A percentile compares a stretch with the other conserved stretches of the same genome.
These are phyloP conservation scores for Pleurotus tuoliensis DNA, from an alignment of 768 basidiomycete genomes.

Conservation along the genomic window DNA sequence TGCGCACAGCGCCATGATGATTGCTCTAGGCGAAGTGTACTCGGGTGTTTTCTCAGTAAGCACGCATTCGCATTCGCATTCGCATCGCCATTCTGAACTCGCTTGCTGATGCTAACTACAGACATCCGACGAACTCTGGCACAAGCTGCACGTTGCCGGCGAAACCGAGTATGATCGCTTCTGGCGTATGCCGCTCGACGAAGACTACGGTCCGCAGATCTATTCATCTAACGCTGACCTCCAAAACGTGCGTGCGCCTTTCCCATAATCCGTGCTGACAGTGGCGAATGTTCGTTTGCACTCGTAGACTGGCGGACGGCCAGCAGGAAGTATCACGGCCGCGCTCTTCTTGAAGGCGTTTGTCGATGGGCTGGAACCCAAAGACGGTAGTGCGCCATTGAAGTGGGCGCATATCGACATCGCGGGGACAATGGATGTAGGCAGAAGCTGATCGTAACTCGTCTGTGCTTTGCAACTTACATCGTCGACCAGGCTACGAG, in stretches of 20 bases:
- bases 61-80: conserved; percentile 3
- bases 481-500: conserved; percentile 31
- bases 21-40: conserved; percentile 73
- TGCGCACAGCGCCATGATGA: conserved; percentile 54
- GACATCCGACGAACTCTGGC: conserved; percentile 77
- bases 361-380: conserved; percentile 67
- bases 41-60: conserved; percentile 76
- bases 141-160: conserved; percentile 63
- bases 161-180: conserved; percentile 75
- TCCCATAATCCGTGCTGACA: not conserved
- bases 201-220: conserved; percentile 77
- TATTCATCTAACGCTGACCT: conserved; percentile 76
- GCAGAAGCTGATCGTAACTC: too few relatives aligned
- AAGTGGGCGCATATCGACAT: conserved; percentile 91
- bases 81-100: not conserved
- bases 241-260: conserved; percentile 52
- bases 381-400: conserved; percentile 49
- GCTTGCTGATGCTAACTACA: conserved; percentile 18
- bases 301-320: conserved; percentile 62
- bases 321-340: conserved; percentile 74
- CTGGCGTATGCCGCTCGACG: conserved; percentile 89
- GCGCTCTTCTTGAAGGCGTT: conserved; percentile 86
- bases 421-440: conserved; percentile 70
- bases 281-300: not conserved
- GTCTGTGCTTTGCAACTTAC: too few relatives aligned